Evolutionary conservation across 2,329 filamentous ascomycete genomes (phyloP).

Genomic region (Raffaelea albimanens): DNA sequence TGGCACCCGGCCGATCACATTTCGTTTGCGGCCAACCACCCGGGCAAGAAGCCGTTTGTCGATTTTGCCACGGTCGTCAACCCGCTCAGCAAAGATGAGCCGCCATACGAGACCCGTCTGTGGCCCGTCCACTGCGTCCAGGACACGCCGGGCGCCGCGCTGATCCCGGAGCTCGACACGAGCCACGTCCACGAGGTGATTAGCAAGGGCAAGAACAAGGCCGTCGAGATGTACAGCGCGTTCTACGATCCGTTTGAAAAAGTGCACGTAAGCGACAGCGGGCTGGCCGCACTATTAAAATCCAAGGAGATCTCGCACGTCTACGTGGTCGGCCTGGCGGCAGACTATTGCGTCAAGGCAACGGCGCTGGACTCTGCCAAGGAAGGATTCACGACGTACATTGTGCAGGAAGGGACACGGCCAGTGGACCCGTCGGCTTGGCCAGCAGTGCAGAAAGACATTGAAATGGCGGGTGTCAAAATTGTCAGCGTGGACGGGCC

Average conservation of each 20-base stretch:
- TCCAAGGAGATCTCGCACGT: slow-evolving; percentile 57
- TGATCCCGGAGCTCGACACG: slow-evolving; percentile 63
- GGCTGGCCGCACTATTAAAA: slow-evolving; percentile 49
- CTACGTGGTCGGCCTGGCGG: slow-evolving; percentile 76
- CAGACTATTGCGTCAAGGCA: slow-evolving; percentile 78
- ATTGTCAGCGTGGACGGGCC: slow-evolving; percentile 49
- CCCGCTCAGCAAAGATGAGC: slow-evolving; percentile 52
- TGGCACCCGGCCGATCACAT: slow-evolving; percentile 77
- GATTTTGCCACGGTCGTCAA: slow-evolving; percentile 57
- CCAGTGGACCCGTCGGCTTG: slow-evolving; percentile 57
- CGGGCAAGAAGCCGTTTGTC: slow-evolving; percentile 55
- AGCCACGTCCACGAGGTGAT: slow-evolving; percentile 54
- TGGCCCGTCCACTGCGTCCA: slow-evolving; percentile 92
- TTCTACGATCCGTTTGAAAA: slow-evolving; percentile 72
- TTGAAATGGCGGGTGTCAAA: slow-evolving; percentile 49
- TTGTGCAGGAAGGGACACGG: slow-evolving; percentile 70
- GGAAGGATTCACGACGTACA: slow-evolving; percentile 66
- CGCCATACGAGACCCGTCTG: slow-evolving; percentile 55
- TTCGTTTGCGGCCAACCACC: slow-evolving; percentile 80
- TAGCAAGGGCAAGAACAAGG: slow-evolving; percentile 65
- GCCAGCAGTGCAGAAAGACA: slow-evolving; percentile 41
- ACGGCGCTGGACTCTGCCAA: slow-evolving; percentile 70
- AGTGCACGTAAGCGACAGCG: slow-evolving; percentile 51
- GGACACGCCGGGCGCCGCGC: slow-evolving; percentile 57
- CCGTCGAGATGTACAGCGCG: slow-evolving; percentile 88